phyloP scores from a whole-genome alignment of 306 rosid species.

The Arachis stenosperma region DNA sequence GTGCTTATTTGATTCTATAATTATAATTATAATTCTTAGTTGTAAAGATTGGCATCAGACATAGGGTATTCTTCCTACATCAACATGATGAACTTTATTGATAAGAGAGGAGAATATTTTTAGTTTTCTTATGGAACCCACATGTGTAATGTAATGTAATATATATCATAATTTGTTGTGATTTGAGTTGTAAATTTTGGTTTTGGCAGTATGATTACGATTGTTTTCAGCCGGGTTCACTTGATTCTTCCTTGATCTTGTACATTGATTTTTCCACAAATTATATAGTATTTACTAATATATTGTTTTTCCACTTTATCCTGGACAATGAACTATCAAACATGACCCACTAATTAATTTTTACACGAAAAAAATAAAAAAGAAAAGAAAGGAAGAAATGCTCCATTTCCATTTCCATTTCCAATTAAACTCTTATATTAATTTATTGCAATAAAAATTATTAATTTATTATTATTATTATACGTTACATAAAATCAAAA shows the following conservation, averaged over 20 bases:
- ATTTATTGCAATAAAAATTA: too few species aligned
- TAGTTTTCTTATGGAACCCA: slow-evolving; percentile 28
- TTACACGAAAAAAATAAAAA: background rate
- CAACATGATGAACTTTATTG: slow-evolving; percentile 16
- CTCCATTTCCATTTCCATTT: slow-evolving; percentile 16
- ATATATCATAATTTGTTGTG: slow-evolving; percentile 21
- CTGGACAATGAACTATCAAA: slow-evolving; percentile 32
- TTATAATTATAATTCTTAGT: slow-evolving; percentile 7
- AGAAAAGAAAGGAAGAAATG: background rate
- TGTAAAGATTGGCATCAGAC: slow-evolving; percentile 9
- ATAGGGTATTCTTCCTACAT: background rate
- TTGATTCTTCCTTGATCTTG: background rate
- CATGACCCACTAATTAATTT: background rate
- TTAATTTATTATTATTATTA: background rate
- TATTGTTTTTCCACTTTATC: slow-evolving; percentile 8
- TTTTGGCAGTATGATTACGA: slow-evolving; percentile 1
- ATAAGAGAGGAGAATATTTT: slow-evolving; percentile 11
- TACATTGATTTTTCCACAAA: slow-evolving; percentile 9
- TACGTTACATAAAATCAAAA: slow-evolving; percentile 6
- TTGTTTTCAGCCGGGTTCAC: too few species aligned
- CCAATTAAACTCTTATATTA: background rate
- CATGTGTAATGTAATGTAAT: slow-evolving; percentile 2
- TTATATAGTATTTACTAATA: background rate
- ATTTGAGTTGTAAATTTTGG: slow-evolving; percentile 32
- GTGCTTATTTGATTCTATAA: slow-evolving; percentile 47